Evolutionary conservation across 1,139 yeast genomes (phyloP).

Genomic region (Hansenula sp.): DNA sequence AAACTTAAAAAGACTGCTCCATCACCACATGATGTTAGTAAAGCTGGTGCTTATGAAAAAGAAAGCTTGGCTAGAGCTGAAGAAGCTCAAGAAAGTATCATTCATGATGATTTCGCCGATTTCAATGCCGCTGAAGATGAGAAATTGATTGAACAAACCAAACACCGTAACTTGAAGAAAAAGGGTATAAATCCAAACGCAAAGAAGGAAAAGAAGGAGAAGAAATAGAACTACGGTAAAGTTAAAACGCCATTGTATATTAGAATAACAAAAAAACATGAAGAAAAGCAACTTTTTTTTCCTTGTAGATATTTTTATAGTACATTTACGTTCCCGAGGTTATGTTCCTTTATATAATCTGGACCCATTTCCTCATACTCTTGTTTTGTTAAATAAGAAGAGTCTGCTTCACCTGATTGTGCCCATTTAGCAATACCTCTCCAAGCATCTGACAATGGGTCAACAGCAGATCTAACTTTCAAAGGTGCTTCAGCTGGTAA

Average conservation of each 20-base stretch:
- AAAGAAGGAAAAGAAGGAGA: conserved; percentile 1
- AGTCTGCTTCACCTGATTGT: conserved; percentile 36
- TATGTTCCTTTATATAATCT: conserved; percentile 86
- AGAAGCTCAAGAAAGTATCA: conserved; percentile 67
- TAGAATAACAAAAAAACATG: neutral
- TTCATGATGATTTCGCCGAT: conserved; percentile 79
- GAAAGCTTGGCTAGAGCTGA: conserved; percentile 78
- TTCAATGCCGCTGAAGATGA: conserved; percentile 78
- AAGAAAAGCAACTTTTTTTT: neutral
- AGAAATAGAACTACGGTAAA: neutral
- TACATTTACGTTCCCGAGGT: conserved; percentile 53
- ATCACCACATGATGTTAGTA: conserved; percentile 76
- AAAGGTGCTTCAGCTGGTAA: conserved; percentile 68
- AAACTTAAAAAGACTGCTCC: conserved; percentile 90
- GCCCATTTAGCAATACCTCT: conserved; percentile 90
- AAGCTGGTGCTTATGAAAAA: conserved; percentile 87
- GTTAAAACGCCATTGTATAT: conserved; percentile 1
- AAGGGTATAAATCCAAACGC: conserved; percentile 73
- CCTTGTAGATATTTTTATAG: neutral
- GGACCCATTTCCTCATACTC: conserved; percentile 90
- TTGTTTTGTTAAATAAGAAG: conserved; percentile 52
- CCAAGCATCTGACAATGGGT: conserved; percentile 85
- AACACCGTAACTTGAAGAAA: conserved; percentile 68
- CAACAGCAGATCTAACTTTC: conserved; percentile 56
- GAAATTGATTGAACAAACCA: conserved; percentile 66